Conservation (phyloP, 108 stramenopile species). For the Epithemia pelagica region DNA sequence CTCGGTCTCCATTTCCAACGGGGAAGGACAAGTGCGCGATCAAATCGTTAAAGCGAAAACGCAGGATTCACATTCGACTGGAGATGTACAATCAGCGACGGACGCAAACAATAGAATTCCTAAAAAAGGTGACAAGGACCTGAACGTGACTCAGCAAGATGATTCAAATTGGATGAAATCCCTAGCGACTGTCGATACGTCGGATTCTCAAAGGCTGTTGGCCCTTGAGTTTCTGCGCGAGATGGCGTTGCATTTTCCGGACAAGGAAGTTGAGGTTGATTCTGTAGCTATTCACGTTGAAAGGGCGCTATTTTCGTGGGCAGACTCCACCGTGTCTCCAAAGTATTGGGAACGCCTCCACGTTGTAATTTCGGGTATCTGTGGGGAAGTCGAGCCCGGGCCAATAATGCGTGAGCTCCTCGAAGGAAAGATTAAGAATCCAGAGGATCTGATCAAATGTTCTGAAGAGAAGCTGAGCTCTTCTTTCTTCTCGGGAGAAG, state of each 20-base stretch:
- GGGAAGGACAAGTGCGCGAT: not conserved
- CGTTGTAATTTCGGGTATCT: not conserved
- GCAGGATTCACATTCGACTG: not conserved
- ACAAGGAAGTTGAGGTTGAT: not conserved
- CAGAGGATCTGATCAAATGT: not conserved
- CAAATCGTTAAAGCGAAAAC: not conserved
- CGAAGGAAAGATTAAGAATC: not conserved
- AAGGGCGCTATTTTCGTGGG: not conserved
- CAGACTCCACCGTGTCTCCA: not conserved
- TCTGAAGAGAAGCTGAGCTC: not conserved
- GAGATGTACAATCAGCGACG: not conserved
- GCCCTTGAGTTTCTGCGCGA: slow-evolving; percentile 1
- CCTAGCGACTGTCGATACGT: not conserved
- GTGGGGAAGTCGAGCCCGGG: not conserved
- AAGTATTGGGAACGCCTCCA: slow-evolving; percentile 6
- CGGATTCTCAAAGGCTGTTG: not conserved
- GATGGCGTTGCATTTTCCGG: slow-evolving; percentile 1
- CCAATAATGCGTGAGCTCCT: not conserved
- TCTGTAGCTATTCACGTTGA: not conserved
- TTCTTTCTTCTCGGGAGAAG: not conserved
- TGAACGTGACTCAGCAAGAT: not conserved
- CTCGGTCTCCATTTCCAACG: not conserved
- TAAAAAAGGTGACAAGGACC: not conserved
- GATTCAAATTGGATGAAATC: not conserved
- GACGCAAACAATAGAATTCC: not conserved